phyloP scores from a whole-genome alignment of 176 grass and related monocot genomes.

The Bothriochloa decipiens region DNA sequence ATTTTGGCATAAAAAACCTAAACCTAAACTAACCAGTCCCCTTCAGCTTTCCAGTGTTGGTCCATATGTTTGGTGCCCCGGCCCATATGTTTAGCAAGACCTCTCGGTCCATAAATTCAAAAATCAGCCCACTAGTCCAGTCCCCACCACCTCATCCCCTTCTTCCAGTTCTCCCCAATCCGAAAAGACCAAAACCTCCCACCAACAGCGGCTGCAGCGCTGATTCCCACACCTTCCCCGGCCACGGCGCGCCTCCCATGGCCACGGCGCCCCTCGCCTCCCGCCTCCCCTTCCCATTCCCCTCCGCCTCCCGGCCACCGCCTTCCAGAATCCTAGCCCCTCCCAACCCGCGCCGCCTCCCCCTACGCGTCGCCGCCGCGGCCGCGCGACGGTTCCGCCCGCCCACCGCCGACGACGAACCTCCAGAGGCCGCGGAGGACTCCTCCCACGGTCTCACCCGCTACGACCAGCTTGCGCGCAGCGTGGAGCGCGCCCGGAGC shows the following conservation, averaged over 20 bases:
- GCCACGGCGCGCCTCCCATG: slow-evolving; percentile 41
- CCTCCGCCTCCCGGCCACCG: slow-evolving; percentile 40
- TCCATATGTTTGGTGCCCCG: neutral
- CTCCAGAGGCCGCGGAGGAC: slow-evolving; percentile 87
- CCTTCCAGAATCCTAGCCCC: neutral
- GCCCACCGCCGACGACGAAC: slow-evolving; percentile 70
- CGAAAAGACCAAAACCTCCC: slow-evolving; percentile 28
- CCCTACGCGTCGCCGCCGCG: slow-evolving; percentile 23
- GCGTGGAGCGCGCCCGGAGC: slow-evolving; percentile 63
- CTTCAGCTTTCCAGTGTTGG: neutral
- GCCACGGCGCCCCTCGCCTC: slow-evolving; percentile 38
- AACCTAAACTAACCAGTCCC: too few species aligned
- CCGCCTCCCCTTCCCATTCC: slow-evolving; percentile 50
- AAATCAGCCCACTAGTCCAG: neutral
- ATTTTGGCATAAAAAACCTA: too few species aligned
- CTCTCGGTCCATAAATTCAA: neutral
- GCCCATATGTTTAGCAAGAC: neutral
- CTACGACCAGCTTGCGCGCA: slow-evolving; percentile 64
- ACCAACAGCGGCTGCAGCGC: neutral
- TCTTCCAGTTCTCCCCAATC: slow-evolving; percentile 39
- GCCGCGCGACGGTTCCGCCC: slow-evolving; percentile 57
- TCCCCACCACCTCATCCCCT: slow-evolving; percentile 16
- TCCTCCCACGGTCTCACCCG: slow-evolving; percentile 79
- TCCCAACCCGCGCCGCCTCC: neutral
- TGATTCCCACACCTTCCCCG: neutral